Percentiles rank a stretch among this genome's conserved stretches.
Conservation (phyloP, 2,329 filamentous ascomycete species). For the Drechslerella stenobrocha region DNA sequence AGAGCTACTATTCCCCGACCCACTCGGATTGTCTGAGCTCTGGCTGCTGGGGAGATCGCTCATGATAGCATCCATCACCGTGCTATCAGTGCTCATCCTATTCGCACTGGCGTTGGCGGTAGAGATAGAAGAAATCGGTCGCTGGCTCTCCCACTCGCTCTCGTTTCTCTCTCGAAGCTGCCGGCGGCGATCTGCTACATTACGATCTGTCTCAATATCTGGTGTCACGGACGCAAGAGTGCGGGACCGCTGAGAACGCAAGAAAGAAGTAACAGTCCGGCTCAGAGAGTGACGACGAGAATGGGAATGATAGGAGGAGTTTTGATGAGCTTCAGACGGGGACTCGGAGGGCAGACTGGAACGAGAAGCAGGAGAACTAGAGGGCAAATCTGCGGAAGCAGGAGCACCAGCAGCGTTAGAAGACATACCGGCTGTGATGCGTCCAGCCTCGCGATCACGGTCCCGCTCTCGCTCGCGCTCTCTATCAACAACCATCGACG, state of each 20-base stretch:
- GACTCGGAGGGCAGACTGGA: constrained; percentile 8
- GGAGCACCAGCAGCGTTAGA: constrained; percentile 39
- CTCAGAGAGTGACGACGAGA: constrained; percentile 14
- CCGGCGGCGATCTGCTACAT: constrained; percentile 45
- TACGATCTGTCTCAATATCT: constrained; percentile 48
- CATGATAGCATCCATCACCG: constrained; percentile 38
- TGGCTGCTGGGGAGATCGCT: constrained; percentile 37
- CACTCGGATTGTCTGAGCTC: constrained; percentile 19
- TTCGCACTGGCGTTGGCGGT: constrained; percentile 21
- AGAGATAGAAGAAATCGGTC: constrained; percentile 30
- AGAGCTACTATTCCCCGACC: constrained; percentile 10
- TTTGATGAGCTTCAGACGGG: constrained; percentile 11
- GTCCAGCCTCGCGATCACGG: constrained; percentile 44
- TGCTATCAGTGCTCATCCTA: constrained; percentile 32
- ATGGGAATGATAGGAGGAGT: constrained; percentile 11
- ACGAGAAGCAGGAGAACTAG: constrained; percentile 17
- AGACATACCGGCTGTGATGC: constrained; percentile 48
- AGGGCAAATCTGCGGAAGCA: constrained; percentile 39
- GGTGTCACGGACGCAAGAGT: constrained; percentile 32
- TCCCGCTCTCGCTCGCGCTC: constrained; percentile 41
- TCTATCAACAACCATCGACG: constrained; percentile 26
- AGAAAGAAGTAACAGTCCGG: constrained; percentile 27
- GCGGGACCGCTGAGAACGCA: constrained; percentile 39
- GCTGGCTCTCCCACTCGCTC: constrained; percentile 43
- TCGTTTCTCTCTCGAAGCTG: constrained; percentile 46